phyloP scores from a whole-genome alignment of 2,329 filamentous ascomycete genomes.

The Sphaceloma murrayae region DNA sequence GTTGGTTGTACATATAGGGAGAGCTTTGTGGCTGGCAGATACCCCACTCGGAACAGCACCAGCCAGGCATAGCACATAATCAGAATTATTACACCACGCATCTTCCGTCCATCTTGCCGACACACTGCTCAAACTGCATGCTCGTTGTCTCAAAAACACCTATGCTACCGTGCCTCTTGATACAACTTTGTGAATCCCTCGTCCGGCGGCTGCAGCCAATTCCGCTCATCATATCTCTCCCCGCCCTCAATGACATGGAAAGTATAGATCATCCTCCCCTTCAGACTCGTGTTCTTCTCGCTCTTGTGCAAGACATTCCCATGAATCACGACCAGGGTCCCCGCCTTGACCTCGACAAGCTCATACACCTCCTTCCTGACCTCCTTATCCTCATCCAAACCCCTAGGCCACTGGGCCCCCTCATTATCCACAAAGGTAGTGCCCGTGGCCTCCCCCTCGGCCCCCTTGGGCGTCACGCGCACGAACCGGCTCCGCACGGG shows the following conservation, averaged over 20 bases:
- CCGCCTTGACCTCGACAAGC: constrained; percentile 79
- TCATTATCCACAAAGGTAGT: constrained; percentile 52
- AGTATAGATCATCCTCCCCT: constrained; percentile 90
- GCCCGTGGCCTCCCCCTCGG: constrained; percentile 45
- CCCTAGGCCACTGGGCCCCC: constrained; percentile 44
- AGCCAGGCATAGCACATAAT: too few relatives aligned
- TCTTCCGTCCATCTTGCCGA: too few relatives aligned
- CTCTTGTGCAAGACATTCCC: constrained; percentile 95
- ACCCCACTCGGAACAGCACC: too few relatives aligned
- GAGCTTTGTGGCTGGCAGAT: too few relatives aligned
- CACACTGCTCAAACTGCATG: too few relatives aligned
- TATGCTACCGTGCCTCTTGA: constrained; percentile 12
- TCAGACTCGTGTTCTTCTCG: constrained; percentile 77
- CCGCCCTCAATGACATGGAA: constrained; percentile 92
- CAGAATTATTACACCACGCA: too few relatives aligned
- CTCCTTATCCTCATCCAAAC: constrained; percentile 32
- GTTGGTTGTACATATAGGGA: too few relatives aligned
- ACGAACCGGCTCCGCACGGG: constrained; percentile 67
- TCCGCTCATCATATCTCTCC: constrained; percentile 68
- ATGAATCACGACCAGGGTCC: constrained; percentile 85
- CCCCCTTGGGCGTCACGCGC: constrained; percentile 36
- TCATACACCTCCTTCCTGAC: constrained; percentile 53
- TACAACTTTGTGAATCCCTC: constrained; percentile 53
- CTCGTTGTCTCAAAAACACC: too few relatives aligned
- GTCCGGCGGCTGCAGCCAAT: constrained; percentile 83